These are phyloP conservation scores for Epichloe brachyelytri DNA, from an alignment of 2,329 filamentous ascomycete genomes.

Conservation along the genomic window DNA sequence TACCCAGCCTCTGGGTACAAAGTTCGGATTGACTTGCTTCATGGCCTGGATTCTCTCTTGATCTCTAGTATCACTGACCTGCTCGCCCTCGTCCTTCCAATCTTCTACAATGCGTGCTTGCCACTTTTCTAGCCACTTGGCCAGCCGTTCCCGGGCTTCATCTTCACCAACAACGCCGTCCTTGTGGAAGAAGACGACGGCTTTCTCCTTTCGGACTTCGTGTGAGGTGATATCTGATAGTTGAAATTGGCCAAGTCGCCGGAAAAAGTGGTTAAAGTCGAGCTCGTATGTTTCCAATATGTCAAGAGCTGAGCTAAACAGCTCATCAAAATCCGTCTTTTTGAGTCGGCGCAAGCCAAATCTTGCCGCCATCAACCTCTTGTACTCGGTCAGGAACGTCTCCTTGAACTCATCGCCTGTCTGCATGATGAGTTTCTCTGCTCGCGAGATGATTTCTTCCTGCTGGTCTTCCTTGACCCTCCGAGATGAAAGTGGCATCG, in stretches of 20 bases:
- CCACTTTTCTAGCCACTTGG: conserved; percentile 75
- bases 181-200: conserved; percentile 65
- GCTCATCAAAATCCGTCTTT: conserved; percentile 61
- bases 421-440: conserved; percentile 70
- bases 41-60: conserved; percentile 55
- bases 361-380: conserved; percentile 65
- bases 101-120: conserved; percentile 58
- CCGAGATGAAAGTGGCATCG: conserved; percentile 52
- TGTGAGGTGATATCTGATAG: conserved; percentile 51
- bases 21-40: conserved; percentile 85
- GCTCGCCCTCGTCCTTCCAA: conserved; percentile 45
- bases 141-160: conserved; percentile 53
- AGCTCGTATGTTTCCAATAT: conserved; percentile 69
- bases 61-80: conserved; percentile 32
- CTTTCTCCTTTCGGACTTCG: conserved; percentile 46
- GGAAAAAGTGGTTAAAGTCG: conserved; percentile 92
- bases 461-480: conserved; percentile 50
- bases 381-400: conserved; percentile 83
- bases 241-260: conserved; percentile 55
- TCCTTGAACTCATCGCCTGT: conserved; percentile 79
- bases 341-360: conserved; percentile 61
- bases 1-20: conserved; percentile 82
- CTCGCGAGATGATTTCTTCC: conserved; percentile 59
- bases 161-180: conserved; percentile 53
- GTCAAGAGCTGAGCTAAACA: conserved; percentile 77